Conservation (phyloP, 2,329 filamentous ascomycete genomes). For the Fusarium sp. region DNA sequence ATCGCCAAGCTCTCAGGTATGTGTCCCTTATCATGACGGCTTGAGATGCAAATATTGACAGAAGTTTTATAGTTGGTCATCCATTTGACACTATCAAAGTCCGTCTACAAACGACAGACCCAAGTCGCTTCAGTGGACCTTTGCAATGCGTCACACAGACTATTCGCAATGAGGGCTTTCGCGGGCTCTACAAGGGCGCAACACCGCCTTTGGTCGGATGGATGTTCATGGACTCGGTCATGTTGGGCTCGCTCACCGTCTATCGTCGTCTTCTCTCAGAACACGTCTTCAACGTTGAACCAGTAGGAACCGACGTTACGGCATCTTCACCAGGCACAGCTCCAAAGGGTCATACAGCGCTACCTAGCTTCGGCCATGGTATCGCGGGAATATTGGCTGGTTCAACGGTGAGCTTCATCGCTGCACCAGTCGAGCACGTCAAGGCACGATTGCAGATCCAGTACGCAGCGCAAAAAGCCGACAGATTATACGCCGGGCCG, state of each 20-base stretch:
- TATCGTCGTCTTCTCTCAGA: slow-evolving; percentile 88
- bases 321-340: slow-evolving; percentile 17
- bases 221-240: slow-evolving; percentile 96
- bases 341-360: slow-evolving; percentile 47
- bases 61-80: slow-evolving; percentile 62
- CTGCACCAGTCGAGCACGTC: slow-evolving; percentile 92
- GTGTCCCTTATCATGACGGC: slow-evolving; percentile 40
- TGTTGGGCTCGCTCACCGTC: slow-evolving; percentile 91
- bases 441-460: slow-evolving; percentile 95
- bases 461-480: slow-evolving; percentile 81
- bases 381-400: slow-evolving; percentile 89
- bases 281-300: slow-evolving; percentile 73
- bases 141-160: slow-evolving; percentile 88
- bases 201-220: slow-evolving; percentile 92
- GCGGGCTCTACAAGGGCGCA: slow-evolving; percentile 92
- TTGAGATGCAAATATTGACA: neutral
- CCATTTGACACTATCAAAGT: slow-evolving; percentile 98
- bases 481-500: slow-evolving; percentile 85
- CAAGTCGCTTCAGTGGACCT: slow-evolving; percentile 83
- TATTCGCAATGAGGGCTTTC: slow-evolving; percentile 82
- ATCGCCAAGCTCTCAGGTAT: slow-evolving; percentile 87
- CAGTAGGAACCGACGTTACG: slow-evolving; percentile 21
- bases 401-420: slow-evolving; percentile 89
- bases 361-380: slow-evolving; percentile 84
- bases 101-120: slow-evolving; percentile 85